phyloP scores from a whole-genome alignment of 2,329 filamentous ascomycete genomes.

The Neonectria neomacrospora region DNA sequence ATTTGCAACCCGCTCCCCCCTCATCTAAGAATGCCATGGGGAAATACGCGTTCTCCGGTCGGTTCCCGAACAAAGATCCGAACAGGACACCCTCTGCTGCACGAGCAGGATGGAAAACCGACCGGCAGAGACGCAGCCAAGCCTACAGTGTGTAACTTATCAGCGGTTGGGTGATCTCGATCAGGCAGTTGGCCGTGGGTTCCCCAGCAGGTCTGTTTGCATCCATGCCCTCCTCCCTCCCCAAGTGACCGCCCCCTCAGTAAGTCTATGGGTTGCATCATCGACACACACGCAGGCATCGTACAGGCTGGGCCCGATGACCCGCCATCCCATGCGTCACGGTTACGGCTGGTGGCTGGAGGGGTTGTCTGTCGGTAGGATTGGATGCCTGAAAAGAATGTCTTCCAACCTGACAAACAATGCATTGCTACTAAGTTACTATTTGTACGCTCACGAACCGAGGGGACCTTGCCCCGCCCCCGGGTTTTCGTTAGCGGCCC shows the following conservation, averaged over 20 bases:
- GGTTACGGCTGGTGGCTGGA: not conserved
- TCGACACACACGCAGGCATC: conserved; percentile 12
- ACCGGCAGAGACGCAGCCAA: not conserved
- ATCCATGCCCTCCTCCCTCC: conserved; percentile 19
- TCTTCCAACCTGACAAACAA: not conserved
- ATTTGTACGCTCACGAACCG: not conserved
- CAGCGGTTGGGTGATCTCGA: conserved; percentile 10
- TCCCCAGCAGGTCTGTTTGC: conserved; percentile 18
- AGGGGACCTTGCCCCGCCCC: conserved; percentile 23
- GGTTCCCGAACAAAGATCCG: conserved; percentile 27
- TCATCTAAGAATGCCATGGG: not conserved
- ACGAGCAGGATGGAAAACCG: conserved; percentile 22
- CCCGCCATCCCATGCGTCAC: conserved; percentile 12
- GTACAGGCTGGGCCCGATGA: conserved; percentile 24
- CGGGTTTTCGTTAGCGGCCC: conserved; percentile 25
- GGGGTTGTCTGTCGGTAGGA: conserved; percentile 1
- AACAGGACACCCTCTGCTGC: conserved; percentile 28
- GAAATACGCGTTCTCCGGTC: conserved; percentile 20
- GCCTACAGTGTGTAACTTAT: conserved; percentile 7
- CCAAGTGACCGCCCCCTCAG: conserved; percentile 3
- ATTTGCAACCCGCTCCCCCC: not conserved
- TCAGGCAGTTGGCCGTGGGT: conserved; percentile 24
- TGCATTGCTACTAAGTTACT: not conserved
- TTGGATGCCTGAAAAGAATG: not conserved
- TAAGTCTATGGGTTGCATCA: conserved; percentile 9